Evolutionary conservation across 306 rosid genomes (phyloP), one percentile per base, ranked within the genome.

Genomic region (Leucaena leucocephala): DNA sequence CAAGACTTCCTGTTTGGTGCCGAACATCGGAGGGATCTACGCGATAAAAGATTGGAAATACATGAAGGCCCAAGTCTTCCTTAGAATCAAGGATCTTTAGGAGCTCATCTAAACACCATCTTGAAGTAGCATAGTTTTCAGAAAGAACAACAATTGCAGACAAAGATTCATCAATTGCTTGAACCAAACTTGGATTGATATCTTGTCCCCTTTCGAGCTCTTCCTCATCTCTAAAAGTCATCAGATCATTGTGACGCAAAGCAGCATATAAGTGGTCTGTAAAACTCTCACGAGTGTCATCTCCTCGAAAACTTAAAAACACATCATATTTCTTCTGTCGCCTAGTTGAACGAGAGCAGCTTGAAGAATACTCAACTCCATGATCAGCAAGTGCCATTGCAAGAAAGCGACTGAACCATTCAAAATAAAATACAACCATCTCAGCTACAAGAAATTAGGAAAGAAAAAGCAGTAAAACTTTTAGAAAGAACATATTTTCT

Each of bases 101-200:
- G 35, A 58, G 64, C 6, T 58, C 64, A 39, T 48, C 39, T 72
- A 83, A 21, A 55, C 77, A 71, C 84, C 86, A 69, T 6, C 55
- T 52, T 7, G 84, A 76, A 68, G 76, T 42, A 4, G 85, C 87
- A 22, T 77, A 84, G 8, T 78, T 68, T 36, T 55, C 16, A 4
- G 87, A 81, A 27, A 81, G 72, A 1, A 84, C 5, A 11, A 77
- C 80, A 19, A 81, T 38, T 5, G 82, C 19, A 10, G 40, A 42
- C 0, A 58, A 67, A 0, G 87, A 76, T 0, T 58, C 62, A 1
- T 77, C 39, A 39, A 82, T 82, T 45, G 79, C 85, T 3, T 33
- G 5, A 17, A 17, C 21, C 3, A 82, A 69, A 55, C 50, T 36
- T 0, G 10, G 8, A 2, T 69, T 71, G 10, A 82, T 65, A 11